phyloP scores from a whole-genome alignment of 1,284 basidiomycete species.

The Wallemia hederae region DNA sequence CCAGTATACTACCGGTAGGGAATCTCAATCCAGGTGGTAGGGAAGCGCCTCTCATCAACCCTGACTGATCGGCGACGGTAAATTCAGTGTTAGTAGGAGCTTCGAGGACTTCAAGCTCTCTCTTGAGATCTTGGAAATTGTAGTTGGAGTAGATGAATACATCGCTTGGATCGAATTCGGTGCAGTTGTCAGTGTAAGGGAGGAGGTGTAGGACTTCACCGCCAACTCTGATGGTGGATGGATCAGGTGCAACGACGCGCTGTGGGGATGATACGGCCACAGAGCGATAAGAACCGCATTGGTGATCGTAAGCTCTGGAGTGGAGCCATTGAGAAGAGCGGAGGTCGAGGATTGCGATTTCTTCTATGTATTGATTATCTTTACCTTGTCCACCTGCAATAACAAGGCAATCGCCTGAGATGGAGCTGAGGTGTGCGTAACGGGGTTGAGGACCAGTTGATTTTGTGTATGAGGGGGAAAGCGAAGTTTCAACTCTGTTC shows the following conservation, averaged over 20 bases:
- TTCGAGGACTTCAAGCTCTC: constrained; percentile 55
- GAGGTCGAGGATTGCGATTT: constrained; percentile 63
- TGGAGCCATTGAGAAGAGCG: constrained; percentile 39
- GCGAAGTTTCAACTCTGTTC: constrained; percentile 15
- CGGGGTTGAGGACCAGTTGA: constrained; percentile 31
- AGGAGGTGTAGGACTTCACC: constrained; percentile 30
- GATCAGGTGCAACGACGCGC: constrained; percentile 30
- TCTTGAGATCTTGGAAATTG: constrained; percentile 55
- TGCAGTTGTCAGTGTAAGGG: constrained; percentile 38
- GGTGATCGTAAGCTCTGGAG: constrained; percentile 45
- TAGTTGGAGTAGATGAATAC: constrained; percentile 62
- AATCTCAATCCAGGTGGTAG: constrained; percentile 78
- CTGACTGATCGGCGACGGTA: constrained; percentile 39
- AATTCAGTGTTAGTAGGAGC: constrained; percentile 27
- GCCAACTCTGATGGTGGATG: constrained; percentile 6
- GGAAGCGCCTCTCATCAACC: constrained; percentile 24
- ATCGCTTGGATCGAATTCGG: constrained; percentile 41
- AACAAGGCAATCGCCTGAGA: constrained; percentile 53
- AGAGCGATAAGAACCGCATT: constrained; percentile 74
- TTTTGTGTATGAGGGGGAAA: constrained; percentile 6
- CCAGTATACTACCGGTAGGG: constrained; percentile 65
- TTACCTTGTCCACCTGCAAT: constrained; percentile 74
- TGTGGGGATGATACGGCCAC: constrained; percentile 45
- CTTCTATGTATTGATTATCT: constrained; percentile 41
- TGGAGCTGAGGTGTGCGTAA: constrained; percentile 65